Conservation (phyloP, 73 alveolate genomes). For the Halteria grandinella region DNA sequence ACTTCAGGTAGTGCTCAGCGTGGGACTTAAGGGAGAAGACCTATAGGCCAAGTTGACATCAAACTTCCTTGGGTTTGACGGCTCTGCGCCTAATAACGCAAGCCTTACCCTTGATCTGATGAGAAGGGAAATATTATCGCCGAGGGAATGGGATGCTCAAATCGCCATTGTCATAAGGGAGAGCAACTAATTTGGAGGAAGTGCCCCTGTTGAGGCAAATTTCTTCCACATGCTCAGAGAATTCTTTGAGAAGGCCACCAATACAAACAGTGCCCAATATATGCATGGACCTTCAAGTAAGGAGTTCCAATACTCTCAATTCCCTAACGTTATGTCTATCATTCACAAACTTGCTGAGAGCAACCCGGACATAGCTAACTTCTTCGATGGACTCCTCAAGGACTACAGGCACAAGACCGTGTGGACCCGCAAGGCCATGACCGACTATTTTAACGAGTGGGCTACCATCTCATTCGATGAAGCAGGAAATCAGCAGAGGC, state of each 20-base stretch:
- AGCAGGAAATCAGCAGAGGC: constrained; percentile 17
- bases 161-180: constrained; percentile 17
- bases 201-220: no score
- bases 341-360: constrained; percentile 13
- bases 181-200: neutral
- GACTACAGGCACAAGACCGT: neutral
- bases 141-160: constrained; percentile 60
- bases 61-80: constrained; percentile 37
- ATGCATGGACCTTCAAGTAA: no score
- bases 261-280: no score
- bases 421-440: constrained; percentile 24
- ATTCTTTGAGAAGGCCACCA: constrained; percentile 27
- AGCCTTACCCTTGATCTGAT: constrained; percentile 40
- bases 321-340: constrained; percentile 30
- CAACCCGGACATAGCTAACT: neutral
- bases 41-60: no score
- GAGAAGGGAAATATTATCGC: constrained; percentile 29
- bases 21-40: no score
- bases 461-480: constrained; percentile 17
- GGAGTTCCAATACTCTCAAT: constrained; percentile 2
- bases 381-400: neutral
- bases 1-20: no score
- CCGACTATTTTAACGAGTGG: constrained; percentile 19
- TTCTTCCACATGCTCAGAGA: neutral
- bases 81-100: neutral